Conservation (phyloP, 2,329 filamentous ascomycete species). For the Neofusicoccum umdonicola region DNA sequence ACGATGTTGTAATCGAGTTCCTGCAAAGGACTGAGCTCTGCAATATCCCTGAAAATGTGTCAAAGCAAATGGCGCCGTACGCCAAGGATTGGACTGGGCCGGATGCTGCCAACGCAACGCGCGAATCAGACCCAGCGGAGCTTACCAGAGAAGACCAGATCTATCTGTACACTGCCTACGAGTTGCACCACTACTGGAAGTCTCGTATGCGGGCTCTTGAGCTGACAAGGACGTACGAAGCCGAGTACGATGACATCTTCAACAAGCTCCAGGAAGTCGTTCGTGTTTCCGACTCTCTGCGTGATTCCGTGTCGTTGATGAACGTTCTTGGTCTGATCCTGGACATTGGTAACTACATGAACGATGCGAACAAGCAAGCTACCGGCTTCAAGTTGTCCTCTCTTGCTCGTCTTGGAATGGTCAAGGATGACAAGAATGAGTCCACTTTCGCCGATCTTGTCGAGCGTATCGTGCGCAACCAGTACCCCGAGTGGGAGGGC, state of each 20-base stretch:
- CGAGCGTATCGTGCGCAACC: constrained; percentile 91
- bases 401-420: constrained; percentile 87
- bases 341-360: constrained; percentile 99
- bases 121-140: constrained; percentile 83
- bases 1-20: constrained; percentile 93
- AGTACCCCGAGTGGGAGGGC: constrained; percentile 92
- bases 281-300: constrained; percentile 79
- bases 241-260: constrained; percentile 89
- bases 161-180: constrained; percentile 87
- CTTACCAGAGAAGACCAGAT: constrained; percentile 95
- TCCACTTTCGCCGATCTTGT: constrained; percentile 93
- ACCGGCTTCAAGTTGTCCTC: constrained; percentile 97
- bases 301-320: constrained; percentile 90
- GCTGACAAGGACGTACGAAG: constrained; percentile 78
- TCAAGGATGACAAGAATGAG: constrained; percentile 99
- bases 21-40: constrained; percentile 89
- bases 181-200: constrained; percentile 98
- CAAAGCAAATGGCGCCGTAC: constrained; percentile 91
- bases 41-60: constrained; percentile 84
- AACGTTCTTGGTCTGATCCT: constrained; percentile 94
- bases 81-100: constrained; percentile 95
- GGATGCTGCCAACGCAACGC: constrained; percentile 70
- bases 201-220: constrained; percentile 88
- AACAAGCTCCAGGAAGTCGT: constrained; percentile 84
- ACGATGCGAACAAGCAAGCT: constrained; percentile 97